These are phyloP conservation scores for Zangia roseola DNA, from an alignment of 768 basidiomycete genomes.

Conservation along the genomic window DNA sequence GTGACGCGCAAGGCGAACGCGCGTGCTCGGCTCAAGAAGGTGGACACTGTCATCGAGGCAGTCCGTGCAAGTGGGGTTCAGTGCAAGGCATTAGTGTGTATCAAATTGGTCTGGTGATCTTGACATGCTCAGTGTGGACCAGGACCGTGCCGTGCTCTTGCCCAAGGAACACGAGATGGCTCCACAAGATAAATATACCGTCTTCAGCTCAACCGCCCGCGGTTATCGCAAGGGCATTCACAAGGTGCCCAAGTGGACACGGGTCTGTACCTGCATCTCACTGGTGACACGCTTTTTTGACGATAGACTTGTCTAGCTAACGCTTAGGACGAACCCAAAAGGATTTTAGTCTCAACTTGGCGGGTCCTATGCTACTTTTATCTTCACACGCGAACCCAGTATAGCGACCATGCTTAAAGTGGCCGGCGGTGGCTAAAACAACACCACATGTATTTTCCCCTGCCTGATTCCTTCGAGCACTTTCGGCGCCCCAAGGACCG, in stretches of 20 bases:
- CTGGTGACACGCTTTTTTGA: conserved; percentile 1
- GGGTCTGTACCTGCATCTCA: conserved; percentile 49
- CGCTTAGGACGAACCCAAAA: conserved; percentile 83
- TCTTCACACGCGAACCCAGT: not conserved
- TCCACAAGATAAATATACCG: conserved; percentile 92
- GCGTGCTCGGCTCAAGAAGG: conserved; percentile 83
- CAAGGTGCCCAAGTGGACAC: conserved; percentile 96
- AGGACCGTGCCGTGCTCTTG: conserved; percentile 75
- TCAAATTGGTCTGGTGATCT: not conserved
- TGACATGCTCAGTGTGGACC: not conserved
- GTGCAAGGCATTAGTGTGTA: conserved; percentile 71
- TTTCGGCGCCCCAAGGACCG: conserved; percentile 60
- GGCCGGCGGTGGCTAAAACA: conserved; percentile 49
- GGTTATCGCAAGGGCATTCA: conserved; percentile 95
- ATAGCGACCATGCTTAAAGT: not conserved
- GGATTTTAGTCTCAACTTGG: conserved; percentile 80
- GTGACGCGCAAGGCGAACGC: conserved; percentile 90
- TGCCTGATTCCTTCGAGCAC: conserved; percentile 62
- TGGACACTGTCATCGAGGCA: conserved; percentile 90
- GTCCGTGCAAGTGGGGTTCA: conserved; percentile 80
- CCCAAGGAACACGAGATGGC: conserved; percentile 95
- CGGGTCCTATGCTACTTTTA: conserved; percentile 14
- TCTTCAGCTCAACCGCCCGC: conserved; percentile 64
- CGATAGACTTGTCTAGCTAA: conserved; percentile 51
- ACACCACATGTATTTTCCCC: conserved; percentile 76